phyloP scores from a whole-genome alignment of 495 filamentous ascomycete species.

The Podospora fimiseda region DNA sequence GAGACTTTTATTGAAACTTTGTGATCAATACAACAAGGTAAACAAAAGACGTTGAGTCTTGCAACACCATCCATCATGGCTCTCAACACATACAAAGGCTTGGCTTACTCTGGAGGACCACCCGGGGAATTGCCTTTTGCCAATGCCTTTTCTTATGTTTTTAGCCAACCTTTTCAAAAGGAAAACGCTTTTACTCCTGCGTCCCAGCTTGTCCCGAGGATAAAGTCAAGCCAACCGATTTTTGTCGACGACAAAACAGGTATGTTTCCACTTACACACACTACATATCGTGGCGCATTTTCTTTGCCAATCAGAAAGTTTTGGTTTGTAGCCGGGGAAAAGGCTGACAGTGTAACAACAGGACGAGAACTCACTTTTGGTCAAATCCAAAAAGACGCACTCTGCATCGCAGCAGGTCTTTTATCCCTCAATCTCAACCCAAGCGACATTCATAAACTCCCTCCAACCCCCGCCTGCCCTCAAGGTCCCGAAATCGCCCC shows the following conservation, averaged over 20 bases:
- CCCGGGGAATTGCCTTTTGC: constrained; percentile 18
- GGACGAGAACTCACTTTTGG: constrained; percentile 24
- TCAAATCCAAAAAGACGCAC: constrained; percentile 21
- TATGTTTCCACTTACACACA: constrained; percentile 3
- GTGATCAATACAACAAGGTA: too few species aligned
- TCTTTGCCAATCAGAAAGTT: neutral
- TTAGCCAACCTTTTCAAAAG: constrained; percentile 25
- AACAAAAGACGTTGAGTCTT: neutral
- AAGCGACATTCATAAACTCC: constrained; percentile 20
- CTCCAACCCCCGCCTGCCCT: constrained; percentile 24
- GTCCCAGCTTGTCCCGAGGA: constrained; percentile 15
- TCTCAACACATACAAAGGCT: neutral
- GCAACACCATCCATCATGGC: too few species aligned
- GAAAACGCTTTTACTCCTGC: constrained; percentile 18
- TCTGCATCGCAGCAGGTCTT: constrained; percentile 19
- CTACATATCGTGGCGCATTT: neutral
- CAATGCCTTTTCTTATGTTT: constrained; percentile 22
- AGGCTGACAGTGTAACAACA: too few species aligned
- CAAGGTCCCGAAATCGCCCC: constrained; percentile 27
- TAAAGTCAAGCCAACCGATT: constrained; percentile 19
- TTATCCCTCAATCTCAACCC: constrained; percentile 20
- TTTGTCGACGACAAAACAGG: constrained; percentile 27
- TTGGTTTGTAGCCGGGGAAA: too few species aligned
- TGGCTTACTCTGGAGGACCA: constrained; percentile 16
- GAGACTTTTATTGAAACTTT: too few species aligned